These are phyloP conservation scores for Aspergillus wentii DNA, from an alignment of 495 filamentous ascomycete genomes.

Conservation along the genomic window DNA sequence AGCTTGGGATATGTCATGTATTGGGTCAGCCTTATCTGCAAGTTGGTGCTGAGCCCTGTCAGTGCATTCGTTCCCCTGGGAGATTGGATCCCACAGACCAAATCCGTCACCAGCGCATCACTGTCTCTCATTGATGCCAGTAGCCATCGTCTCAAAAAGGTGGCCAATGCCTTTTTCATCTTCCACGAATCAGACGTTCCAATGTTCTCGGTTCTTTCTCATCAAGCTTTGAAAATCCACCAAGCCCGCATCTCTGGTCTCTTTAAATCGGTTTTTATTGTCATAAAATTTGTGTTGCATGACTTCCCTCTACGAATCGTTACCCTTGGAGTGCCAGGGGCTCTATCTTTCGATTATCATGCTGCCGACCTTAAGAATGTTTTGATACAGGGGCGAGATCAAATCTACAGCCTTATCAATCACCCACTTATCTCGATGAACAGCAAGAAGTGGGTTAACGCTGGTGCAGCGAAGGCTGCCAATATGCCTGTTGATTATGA, in stretches of 20 bases:
- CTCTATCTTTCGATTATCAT: constrained; percentile 14
- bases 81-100: constrained; percentile 33
- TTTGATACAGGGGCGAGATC: constrained; percentile 11
- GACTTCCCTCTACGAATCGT: constrained; percentile 35
- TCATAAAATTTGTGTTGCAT: constrained; percentile 29
- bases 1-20: constrained; percentile 53
- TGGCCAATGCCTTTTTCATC: constrained; percentile 36
- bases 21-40: constrained; percentile 40
- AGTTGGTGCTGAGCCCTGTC: constrained; percentile 41
- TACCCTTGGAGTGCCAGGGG: constrained; percentile 17
- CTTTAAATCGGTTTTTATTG: constrained; percentile 12
- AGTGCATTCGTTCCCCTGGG: constrained; percentile 34
- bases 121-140: constrained; percentile 45
- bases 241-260: constrained; percentile 33
- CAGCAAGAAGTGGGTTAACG: constrained; percentile 21
- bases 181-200: constrained; percentile 54
- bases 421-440: constrained; percentile 16
- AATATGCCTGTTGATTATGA: constrained; percentile 45
- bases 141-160: constrained; percentile 36
- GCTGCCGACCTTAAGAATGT: constrained; percentile 9
- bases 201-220: constrained; percentile 57
- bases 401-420: constrained; percentile 16
- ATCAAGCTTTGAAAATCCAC: constrained; percentile 50
- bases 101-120: constrained; percentile 38
- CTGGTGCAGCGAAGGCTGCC: constrained; percentile 13